Evolutionary conservation across 805 yeast species (phyloP), one percentile per base, ranked within the genome.

Genomic region (Blastobotrys mokoenaii): DNA sequence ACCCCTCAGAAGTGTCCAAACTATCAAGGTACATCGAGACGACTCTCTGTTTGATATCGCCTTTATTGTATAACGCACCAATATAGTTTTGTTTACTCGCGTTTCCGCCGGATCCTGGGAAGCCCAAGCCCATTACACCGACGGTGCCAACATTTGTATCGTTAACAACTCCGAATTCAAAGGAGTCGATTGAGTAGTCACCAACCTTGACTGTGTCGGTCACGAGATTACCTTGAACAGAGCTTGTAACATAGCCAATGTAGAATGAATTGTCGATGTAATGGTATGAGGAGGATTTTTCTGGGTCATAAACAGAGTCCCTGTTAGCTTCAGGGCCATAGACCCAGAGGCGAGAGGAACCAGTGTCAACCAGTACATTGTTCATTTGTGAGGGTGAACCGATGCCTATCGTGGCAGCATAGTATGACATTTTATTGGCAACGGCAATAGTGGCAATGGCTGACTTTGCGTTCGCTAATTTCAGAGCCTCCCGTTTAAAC

Each of bases 1-100:
- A 17, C 22, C 65, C 65, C 3, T 54, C 41, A 11, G 51, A 29
- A 10, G 57, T 47, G 14, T 49, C 51, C 11, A 58, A 49, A 10
- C 63, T 60, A 54, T 79, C 72, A 58, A 84, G 66, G 57, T 67
- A 82, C 41, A 75, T 61, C 18, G 78, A 72, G 61, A 71, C 76
- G 12, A 72, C 68, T 12, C 52, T 55, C 37, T 62, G 59, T 35
- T 57, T 51, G 50, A 72, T 74, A 36, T 61, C 39, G 11, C 79
- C 79, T 31, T 64, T 63, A 6, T 54, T 45, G 49, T 64, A 66
- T 57, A 62, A 60, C 46, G 47, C 46, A 30, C 51, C 45, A 11
- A 73, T 66, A 14, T 65, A 36, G 45, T 65, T 65, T 11, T 34
- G 15, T 60, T 83, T 83, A 15, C 29, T 38, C 60, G 83, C 83